Percentiles rank a stretch among this genome's conserved stretches.
phyloP scores from a whole-genome alignment of 2,329 filamentous ascomycete genomes.

The Penicillium nordicum region DNA sequence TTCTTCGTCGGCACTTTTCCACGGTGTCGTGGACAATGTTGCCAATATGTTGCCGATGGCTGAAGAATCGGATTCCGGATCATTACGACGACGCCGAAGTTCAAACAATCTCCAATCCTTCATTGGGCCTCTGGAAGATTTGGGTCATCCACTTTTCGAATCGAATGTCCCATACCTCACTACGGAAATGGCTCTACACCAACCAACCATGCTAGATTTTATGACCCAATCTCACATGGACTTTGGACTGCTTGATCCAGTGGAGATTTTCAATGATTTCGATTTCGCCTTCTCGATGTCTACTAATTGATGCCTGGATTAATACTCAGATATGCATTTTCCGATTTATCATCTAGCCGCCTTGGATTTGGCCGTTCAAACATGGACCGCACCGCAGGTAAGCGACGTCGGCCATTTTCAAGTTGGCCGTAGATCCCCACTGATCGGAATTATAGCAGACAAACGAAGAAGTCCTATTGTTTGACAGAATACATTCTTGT shows the following conservation, averaged over 20 bases:
- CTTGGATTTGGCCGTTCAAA: not conserved
- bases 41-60: not conserved
- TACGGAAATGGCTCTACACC: slow-evolving; percentile 14
- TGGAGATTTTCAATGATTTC: slow-evolving; percentile 11
- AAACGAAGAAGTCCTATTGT: too few species aligned
- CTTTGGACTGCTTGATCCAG: slow-evolving; percentile 10
- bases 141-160: not conserved
- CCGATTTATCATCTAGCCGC: not conserved
- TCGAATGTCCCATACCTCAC: slow-evolving; percentile 7
- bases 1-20: not conserved
- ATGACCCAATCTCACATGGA: slow-evolving; percentile 8
- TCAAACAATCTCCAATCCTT: not conserved
- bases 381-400: not conserved
- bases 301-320: not conserved
- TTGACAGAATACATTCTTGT: too few species aligned
- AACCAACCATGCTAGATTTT: slow-evolving; percentile 14
- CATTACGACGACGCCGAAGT: not conserved
- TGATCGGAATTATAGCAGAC: not conserved
- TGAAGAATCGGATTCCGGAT: not conserved
- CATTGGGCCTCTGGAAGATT: not conserved
- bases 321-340: not conserved
- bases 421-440: not conserved
- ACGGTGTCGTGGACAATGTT: not conserved
- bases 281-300: slow-evolving; percentile 4
- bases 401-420: not conserved